Evolutionary conservation across 768 basidiomycete genomes (phyloP).

Genomic region (Leccinum disarticulatum): DNA sequence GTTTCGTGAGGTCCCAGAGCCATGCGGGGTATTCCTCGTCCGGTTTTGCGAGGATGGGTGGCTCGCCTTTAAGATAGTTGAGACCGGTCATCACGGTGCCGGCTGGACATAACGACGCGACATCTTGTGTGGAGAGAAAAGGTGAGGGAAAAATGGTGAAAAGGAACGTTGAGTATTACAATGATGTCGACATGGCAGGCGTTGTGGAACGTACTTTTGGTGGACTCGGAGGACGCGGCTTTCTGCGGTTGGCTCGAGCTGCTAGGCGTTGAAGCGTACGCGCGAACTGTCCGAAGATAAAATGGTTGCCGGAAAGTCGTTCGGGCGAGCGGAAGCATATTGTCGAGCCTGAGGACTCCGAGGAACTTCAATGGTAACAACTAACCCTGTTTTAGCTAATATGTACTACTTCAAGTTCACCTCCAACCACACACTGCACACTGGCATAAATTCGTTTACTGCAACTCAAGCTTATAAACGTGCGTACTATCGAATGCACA

Average conservation of each 20-base stretch:
- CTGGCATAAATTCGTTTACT: too few species aligned
- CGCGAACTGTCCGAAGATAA: slow-evolving; percentile 12
- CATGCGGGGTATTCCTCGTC: slow-evolving; percentile 89
- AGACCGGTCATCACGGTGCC: slow-evolving; percentile 79
- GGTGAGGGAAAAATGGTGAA: not conserved
- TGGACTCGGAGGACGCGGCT: slow-evolving; percentile 9
- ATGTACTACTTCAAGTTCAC: too few species aligned
- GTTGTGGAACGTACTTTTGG: slow-evolving; percentile 19
- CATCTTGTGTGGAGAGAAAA: slow-evolving; percentile 8
- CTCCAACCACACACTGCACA: too few species aligned
- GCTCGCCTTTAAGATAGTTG: slow-evolving; percentile 81
- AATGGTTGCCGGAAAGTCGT: slow-evolving; percentile 12
- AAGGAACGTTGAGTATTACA: not conserved
- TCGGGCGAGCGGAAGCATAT: slow-evolving; percentile 12
- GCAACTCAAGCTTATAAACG: too few species aligned
- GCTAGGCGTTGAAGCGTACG: slow-evolving; percentile 13
- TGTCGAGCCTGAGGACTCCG: not conserved
- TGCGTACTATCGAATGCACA: too few species aligned
- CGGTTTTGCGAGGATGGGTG: slow-evolving; percentile 68
- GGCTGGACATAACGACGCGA: slow-evolving; percentile 61
- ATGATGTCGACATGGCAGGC: too few species aligned
- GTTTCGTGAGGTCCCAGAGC: slow-evolving; percentile 78
- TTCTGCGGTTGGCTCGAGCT: slow-evolving; percentile 1
- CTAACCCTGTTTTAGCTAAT: too few species aligned
- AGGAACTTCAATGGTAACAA: not conserved